Conservation (phyloP, 805 yeast species). For the Torulaspora maleeae region DNA sequence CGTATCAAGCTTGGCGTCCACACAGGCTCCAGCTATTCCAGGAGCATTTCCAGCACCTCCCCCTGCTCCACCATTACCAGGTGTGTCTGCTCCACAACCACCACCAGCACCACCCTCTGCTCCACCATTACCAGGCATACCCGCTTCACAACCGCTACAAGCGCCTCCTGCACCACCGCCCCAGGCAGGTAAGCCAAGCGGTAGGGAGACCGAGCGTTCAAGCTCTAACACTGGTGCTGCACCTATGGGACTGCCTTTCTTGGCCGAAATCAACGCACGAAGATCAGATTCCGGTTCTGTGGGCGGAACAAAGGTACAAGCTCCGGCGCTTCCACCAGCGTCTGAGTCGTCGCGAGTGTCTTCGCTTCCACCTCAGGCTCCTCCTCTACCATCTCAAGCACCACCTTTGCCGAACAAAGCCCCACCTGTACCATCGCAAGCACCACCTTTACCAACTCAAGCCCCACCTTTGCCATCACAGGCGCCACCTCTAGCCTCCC, state of each 20-base stretch:
- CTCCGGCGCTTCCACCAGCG: slow-evolving; percentile 13
- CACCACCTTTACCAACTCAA: slow-evolving; percentile 23
- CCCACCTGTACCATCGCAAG: slow-evolving; percentile 20
- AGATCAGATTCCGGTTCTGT: slow-evolving; percentile 45
- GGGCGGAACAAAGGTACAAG: slow-evolving; percentile 28
- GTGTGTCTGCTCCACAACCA: slow-evolving; percentile 6
- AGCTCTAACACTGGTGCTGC: slow-evolving; percentile 16
- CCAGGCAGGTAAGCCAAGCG: not conserved
- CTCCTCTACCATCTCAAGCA: slow-evolving; percentile 20
- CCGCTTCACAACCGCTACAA: slow-evolving; percentile 25
- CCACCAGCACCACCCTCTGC: slow-evolving; percentile 10
- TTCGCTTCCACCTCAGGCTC: slow-evolving; percentile 27
- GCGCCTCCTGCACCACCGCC: slow-evolving; percentile 8
- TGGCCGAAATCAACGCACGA: slow-evolving; percentile 50
- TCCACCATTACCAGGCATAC: slow-evolving; percentile 20
- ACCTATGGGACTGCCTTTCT: slow-evolving; percentile 46
- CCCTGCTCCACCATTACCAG: slow-evolving; percentile 21
- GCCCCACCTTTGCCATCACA: slow-evolving; percentile 23
- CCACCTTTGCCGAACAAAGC: slow-evolving; percentile 16
- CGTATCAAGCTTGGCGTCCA: slow-evolving; percentile 11
- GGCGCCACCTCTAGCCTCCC: slow-evolving; percentile 16
- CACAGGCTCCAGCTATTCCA: no score
- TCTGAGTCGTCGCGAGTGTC: slow-evolving; percentile 13
- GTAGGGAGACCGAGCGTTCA: slow-evolving; percentile 1
- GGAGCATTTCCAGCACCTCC: slow-evolving; percentile 9